Conservation (phyloP, 2,329 filamentous ascomycete genomes). For the Incumbomyces lentus region DNA sequence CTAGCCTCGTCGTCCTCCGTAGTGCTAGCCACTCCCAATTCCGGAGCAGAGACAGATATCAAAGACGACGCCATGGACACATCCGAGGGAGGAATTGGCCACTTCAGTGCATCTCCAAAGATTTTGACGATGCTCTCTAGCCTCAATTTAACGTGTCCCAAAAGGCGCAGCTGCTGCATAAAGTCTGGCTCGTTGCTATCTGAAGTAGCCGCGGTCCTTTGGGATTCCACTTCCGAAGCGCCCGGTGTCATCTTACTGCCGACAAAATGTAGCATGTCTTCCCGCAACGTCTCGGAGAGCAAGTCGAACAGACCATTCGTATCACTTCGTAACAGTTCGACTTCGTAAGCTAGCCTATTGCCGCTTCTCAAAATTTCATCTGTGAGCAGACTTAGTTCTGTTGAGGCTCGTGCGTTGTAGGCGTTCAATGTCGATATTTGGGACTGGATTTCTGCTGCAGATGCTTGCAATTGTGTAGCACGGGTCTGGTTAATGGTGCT, state of each 20-base stretch:
- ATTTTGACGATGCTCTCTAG: constrained; percentile 81
- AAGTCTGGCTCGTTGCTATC: constrained; percentile 47
- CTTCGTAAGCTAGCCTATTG: constrained; percentile 82
- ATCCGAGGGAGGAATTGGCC: constrained; percentile 81
- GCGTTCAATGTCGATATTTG: constrained; percentile 81
- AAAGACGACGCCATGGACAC: constrained; percentile 74
- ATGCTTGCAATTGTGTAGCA: constrained; percentile 41
- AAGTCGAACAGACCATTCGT: constrained; percentile 69
- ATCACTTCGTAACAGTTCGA: constrained; percentile 85
- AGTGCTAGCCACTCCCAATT: constrained; percentile 54
- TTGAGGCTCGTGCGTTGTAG: constrained; percentile 73
- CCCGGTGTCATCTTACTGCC: constrained; percentile 36
- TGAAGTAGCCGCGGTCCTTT: background rate
- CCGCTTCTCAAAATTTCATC: constrained; percentile 90
- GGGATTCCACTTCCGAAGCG: background rate
- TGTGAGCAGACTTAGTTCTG: constrained; percentile 74
- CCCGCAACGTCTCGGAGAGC: constrained; percentile 59
- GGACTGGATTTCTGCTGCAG: constrained; percentile 71
- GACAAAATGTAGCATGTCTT: constrained; percentile 64
- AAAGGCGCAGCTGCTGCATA: constrained; percentile 68
- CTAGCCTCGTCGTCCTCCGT: constrained; percentile 79
- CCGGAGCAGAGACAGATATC: constrained; percentile 79
- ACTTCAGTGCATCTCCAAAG: constrained; percentile 93
- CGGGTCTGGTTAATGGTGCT: constrained; percentile 39
- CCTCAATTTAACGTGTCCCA: constrained; percentile 71